These are phyloP conservation scores for Aspergillus sclerotioniger DNA, from an alignment of 495 filamentous ascomycete species.

Conservation along the genomic window DNA sequence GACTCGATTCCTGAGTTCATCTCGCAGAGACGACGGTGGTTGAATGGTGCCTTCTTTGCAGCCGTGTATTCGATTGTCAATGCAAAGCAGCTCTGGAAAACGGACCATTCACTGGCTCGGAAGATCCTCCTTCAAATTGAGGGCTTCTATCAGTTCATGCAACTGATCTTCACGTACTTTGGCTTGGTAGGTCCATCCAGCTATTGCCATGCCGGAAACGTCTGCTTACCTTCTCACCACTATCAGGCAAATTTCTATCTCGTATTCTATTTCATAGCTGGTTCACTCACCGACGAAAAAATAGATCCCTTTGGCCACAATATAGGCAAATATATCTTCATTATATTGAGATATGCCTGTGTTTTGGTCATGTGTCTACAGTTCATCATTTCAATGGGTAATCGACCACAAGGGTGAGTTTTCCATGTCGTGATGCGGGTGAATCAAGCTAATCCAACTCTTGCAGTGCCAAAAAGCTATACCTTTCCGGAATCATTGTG, in stretches of 20 bases:
- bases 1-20: constrained; percentile 79
- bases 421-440: not conserved
- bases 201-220: not conserved
- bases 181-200: constrained; percentile 59
- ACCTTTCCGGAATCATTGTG: constrained; percentile 78
- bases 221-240: not conserved
- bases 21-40: constrained; percentile 91
- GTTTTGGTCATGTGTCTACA: constrained; percentile 87
- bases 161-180: constrained; percentile 93
- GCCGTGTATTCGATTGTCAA: constrained; percentile 97
- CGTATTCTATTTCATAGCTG: constrained; percentile 97
- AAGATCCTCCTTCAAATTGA: constrained; percentile 94
- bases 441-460: constrained; percentile 5
- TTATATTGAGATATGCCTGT: constrained; percentile 78
- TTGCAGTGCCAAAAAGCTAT: constrained; percentile 77
- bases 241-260: constrained; percentile 91
- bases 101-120: constrained; percentile 84
- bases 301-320: constrained; percentile 89
- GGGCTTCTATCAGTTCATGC: constrained; percentile 91
- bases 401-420: constrained; percentile 84
- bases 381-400: constrained; percentile 98
- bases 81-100: constrained; percentile 88
- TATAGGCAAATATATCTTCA: constrained; percentile 82
- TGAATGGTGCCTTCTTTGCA: constrained; percentile 98
- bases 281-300: constrained; percentile 76